These are phyloP conservation scores for Russula griseocarnosa DNA, from an alignment of 768 basidiomycete genomes.

Conservation along the genomic window DNA sequence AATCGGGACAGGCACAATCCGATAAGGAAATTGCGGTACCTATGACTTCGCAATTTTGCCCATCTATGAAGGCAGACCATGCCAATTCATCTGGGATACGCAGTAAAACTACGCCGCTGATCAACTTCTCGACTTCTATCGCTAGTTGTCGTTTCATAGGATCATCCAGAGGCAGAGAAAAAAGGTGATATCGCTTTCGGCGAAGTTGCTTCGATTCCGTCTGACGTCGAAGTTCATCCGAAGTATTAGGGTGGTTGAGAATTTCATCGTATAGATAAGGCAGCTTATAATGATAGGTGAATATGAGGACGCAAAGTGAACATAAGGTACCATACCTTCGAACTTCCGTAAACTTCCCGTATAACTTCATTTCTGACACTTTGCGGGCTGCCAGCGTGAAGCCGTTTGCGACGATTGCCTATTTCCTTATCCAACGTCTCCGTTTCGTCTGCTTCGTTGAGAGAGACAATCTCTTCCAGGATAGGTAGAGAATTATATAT, in stretches of 20 bases:
- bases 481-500: conserved; percentile 67
- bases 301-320: not conserved
- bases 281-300: conserved; percentile 44
- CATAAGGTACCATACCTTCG: conserved; percentile 54
- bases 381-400: conserved; percentile 62
- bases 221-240: conserved; percentile 71
- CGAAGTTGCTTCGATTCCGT: conserved; percentile 74
- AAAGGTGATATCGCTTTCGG: conserved; percentile 58
- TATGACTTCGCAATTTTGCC: conserved; percentile 59
- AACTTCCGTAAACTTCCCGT: conserved; percentile 57
- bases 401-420: conserved; percentile 68
- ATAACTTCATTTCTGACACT: conserved; percentile 60
- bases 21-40: conserved; percentile 42
- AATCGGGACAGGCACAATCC: conserved; percentile 13
- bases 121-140: conserved; percentile 65
- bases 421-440: conserved; percentile 60
- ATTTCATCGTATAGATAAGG: conserved; percentile 72
- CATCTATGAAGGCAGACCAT: conserved; percentile 77
- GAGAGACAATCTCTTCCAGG: conserved; percentile 63
- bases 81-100: conserved; percentile 73
- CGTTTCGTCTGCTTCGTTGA: conserved; percentile 63
- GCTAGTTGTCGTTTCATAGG: conserved; percentile 46
- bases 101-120: conserved; percentile 72
- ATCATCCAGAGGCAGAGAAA: conserved; percentile 48
- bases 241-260: conserved; percentile 74